Evolutionary conservation across 1,284 basidiomycete genomes (phyloP), one percentile per base, ranked within the genome.

Genomic region (Mycocalia duriaeana): DNA sequence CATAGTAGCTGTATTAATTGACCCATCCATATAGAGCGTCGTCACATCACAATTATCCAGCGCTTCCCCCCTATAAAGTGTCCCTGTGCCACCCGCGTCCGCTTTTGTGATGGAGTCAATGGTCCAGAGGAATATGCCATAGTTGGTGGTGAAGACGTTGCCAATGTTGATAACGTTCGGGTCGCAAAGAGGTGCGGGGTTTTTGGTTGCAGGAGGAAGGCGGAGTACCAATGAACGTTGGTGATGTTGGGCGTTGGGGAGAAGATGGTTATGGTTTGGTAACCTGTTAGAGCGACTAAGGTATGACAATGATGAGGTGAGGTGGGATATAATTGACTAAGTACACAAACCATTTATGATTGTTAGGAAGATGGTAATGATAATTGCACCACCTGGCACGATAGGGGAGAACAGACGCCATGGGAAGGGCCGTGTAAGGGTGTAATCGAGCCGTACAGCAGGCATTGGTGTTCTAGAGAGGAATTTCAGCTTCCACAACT

Each of bases 11-110:
- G 51, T 49, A 16, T 42, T 45, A 5, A 52, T 35, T 34, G 57
- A 54, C 11, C 49, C 57, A 41, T 52, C 40, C 6, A 60, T 5
- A 28, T 54, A 56, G 4, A 59, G n/a, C 22, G 48, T 50, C 3
- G 50, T 44, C n/a, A 62, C 46, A 39, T 63, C 60, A 48, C 61
- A 63, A 22, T 51, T 36, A 14, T 54, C 53, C 7, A 62, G 53
- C 9, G 53, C 50, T 7, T 36, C 24, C 2, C 60, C 59, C 2
- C 26, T 54, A 42, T 63, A 63, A 2, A 53, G 51, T 6, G 61
- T 23, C 1, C 53, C 59, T 7, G 57, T 57, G 26, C 45, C 47
- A 8, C 53, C 58, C 11, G 59, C 56, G 22, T 57, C 61, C 14
- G 61, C 42, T 16, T 28, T 44, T 7, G 36, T 43, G 25, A 61